These are phyloP conservation scores for Aspergillus sp. DNA, from an alignment of 2,329 filamentous ascomycete species.

Conservation along the genomic window DNA sequence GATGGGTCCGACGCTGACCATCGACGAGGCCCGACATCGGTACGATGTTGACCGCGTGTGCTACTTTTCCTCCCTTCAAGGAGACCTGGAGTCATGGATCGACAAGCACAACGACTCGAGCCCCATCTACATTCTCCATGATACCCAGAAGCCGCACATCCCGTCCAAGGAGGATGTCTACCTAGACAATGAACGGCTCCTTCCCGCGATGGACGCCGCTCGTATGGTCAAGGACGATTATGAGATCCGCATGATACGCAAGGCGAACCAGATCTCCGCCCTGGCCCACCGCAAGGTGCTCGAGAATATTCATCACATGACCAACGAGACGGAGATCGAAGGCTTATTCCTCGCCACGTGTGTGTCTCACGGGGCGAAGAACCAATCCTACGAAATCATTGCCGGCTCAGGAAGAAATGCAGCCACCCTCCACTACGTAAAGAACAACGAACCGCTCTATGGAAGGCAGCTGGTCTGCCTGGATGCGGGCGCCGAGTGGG, in stretches of 20 bases:
- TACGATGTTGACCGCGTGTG: slow-evolving; percentile 72
- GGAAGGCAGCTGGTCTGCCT: slow-evolving; percentile 78
- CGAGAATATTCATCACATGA: slow-evolving; percentile 59
- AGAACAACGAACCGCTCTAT: slow-evolving; percentile 68
- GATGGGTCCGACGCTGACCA: slow-evolving; percentile 41
- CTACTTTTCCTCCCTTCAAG: slow-evolving; percentile 51
- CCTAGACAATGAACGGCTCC: slow-evolving; percentile 29
- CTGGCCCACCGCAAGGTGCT: slow-evolving; percentile 65
- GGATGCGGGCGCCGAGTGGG: slow-evolving; percentile 78
- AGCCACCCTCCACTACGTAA: slow-evolving; percentile 83
- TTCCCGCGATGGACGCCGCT: slow-evolving; percentile 62
- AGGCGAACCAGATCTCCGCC: slow-evolving; percentile 70
- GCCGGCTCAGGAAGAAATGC: slow-evolving; percentile 77
- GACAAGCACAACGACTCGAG: slow-evolving; percentile 21
- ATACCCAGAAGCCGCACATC: slow-evolving; percentile 30
- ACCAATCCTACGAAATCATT: slow-evolving; percentile 87
- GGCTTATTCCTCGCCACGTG: slow-evolving; percentile 76
- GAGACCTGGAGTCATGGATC: slow-evolving; percentile 49
- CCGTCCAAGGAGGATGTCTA: slow-evolving; percentile 16
- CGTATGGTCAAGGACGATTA: slow-evolving; percentile 73
- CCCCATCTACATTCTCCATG: slow-evolving; percentile 39
- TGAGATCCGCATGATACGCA: slow-evolving; percentile 70
- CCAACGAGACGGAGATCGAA: slow-evolving; percentile 80
- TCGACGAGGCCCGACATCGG: slow-evolving; percentile 57
- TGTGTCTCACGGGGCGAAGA: slow-evolving; percentile 70